A percentile compares a stretch with the other conserved stretches of the same genome.
Evolutionary conservation across 805 yeast genomes (phyloP).

Genomic region (Alloascoidea africana): DNA sequence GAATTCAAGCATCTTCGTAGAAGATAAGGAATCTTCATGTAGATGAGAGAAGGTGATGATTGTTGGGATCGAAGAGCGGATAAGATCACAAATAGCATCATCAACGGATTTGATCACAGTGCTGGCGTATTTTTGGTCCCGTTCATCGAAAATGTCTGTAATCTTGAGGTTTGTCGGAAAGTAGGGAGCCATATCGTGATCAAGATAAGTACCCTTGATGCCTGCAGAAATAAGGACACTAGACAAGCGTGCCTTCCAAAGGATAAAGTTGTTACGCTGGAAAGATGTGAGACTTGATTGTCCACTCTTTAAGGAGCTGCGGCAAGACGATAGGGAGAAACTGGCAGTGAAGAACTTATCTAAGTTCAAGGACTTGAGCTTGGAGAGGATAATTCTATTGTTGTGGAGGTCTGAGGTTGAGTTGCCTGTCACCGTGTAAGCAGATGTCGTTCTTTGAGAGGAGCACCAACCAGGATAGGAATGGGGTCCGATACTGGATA

Average conservation of each 20-base stretch:
- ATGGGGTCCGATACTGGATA: too few species aligned
- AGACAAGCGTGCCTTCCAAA: background rate
- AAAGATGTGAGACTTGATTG: background rate
- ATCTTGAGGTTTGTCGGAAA: background rate
- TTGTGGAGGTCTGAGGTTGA: too few species aligned
- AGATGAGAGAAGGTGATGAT: background rate
- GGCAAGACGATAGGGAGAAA: background rate
- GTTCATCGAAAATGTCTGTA: too few species aligned
- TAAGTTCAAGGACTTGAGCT: slow-evolving; percentile 1
- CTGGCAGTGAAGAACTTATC: background rate
- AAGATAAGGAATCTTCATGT: background rate
- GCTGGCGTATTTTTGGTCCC: background rate
- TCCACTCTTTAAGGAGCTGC: background rate
- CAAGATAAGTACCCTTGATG: background rate
- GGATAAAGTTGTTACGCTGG: background rate
- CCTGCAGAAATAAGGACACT: background rate
- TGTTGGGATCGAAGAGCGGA: background rate
- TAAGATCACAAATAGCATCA: background rate
- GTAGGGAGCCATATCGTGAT: background rate
- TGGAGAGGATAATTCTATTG: too few species aligned
- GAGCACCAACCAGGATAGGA: too few species aligned
- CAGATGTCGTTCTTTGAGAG: too few species aligned
- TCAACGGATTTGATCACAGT: background rate
- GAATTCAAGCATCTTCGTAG: background rate
- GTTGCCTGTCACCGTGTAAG: too few species aligned